Evolutionary conservation across 129 eudicot species (phyloP).

Genomic region (Sambucus nigra): DNA sequence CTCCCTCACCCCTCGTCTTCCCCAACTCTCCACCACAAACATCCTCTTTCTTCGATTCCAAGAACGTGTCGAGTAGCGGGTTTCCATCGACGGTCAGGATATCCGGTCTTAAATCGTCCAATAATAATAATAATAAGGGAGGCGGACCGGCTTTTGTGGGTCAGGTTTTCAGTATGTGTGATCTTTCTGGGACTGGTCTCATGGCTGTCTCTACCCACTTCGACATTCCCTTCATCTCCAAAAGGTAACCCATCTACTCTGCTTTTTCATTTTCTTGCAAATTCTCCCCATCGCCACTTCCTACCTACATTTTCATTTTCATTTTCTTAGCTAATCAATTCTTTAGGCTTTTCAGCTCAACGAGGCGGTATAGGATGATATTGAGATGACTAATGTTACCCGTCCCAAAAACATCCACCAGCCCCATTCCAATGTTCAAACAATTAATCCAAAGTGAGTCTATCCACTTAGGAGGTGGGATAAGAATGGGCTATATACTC

Average conservation of each 20-base stretch:
- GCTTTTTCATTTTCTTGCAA: too few relatives aligned
- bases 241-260: slow-evolving; percentile 38
- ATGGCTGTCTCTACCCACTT: slow-evolving; percentile 85
- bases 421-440: too few relatives aligned
- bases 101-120: slow-evolving; percentile 31
- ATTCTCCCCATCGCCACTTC: too few relatives aligned
- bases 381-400: too few relatives aligned
- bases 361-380: too few relatives aligned
- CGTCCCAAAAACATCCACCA: too few relatives aligned
- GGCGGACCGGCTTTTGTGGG: slow-evolving; percentile 96
- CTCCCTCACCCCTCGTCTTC: slow-evolving; percentile 32
- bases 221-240: slow-evolving; percentile 69
- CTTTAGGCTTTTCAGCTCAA: too few relatives aligned
- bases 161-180: slow-evolving; percentile 94
- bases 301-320: too few relatives aligned
- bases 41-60: slow-evolving; percentile 10
- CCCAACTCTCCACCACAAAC: slow-evolving; percentile 10
- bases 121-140: slow-evolving; percentile 23
- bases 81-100: slow-evolving; percentile 60
- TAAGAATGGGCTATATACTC: too few relatives aligned
- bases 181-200: slow-evolving; percentile 78
- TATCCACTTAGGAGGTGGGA: too few relatives aligned
- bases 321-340: too few relatives aligned
- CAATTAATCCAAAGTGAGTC: too few relatives aligned
- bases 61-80: slow-evolving; percentile 32